Base-by-base conservation (phyloP, 2,329 filamentous ascomycete species). In the Calonectria crousiana region DNA sequence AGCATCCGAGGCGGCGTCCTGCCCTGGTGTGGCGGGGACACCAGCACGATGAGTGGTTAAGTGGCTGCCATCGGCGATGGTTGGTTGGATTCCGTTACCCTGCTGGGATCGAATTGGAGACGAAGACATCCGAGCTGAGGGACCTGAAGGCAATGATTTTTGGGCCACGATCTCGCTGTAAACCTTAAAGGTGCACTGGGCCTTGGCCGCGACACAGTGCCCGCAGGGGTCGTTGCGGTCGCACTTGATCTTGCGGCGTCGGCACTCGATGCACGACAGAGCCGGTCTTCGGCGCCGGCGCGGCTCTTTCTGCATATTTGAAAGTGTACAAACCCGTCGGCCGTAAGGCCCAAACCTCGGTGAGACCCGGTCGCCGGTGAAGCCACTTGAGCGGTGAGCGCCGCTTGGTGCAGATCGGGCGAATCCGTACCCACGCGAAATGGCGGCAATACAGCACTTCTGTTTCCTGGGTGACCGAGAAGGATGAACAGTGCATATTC, bases 191-290 rank as follows among this genome's bases (percentile, higher is more conserved):
- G 10, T 56, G 38, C 71, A 73, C 32, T 65, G 47, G 51, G 34
- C 23, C 3, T 73, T 66, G 18, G 60, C 23, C 3, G 51, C 26
- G 3, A 56, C 41, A 38, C 71, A 73, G 18, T 73, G 71, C 16
- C 47, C 49, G 18, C 71, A 73, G 23, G 71, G 71, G 14, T 69
- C 18, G 2, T 49, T 41, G 13, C 58, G 56, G n/a, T 73, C 71
- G n/a, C 71, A 73, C 18, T 66, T 73, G 38, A 73, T 73, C 66
- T 73, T 73, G n/a, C 71, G 71, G 9, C 70, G 70, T 16, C 70
- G 64, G 18, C 70, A 72, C 36, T 64, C 70, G 16, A 44, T 26
- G 20, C 70, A 72, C 30, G 70, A 58, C 16, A 72, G 41, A 3
- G 70, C 70, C 20, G 70, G 64, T 30, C 70, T 38, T 51, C 70